These are phyloP conservation scores for Westerdykella sp. DNA, from an alignment of 2,329 filamentous ascomycete species.

Conservation along the genomic window DNA sequence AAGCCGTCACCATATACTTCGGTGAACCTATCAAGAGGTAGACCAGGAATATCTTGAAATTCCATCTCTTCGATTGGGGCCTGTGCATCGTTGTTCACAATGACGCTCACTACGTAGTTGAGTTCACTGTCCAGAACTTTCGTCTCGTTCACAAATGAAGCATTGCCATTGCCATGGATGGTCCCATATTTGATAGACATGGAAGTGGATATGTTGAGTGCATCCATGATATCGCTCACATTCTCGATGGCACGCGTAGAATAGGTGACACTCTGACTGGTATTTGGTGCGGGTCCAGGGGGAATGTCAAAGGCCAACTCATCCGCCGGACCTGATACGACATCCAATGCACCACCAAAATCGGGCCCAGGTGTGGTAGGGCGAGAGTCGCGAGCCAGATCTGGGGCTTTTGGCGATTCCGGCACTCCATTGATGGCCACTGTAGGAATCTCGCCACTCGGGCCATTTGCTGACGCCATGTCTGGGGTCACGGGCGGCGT, in stretches of 20 bases:
- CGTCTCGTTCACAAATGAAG: conserved; percentile 26
- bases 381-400: neutral
- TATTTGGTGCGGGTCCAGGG: conserved; percentile 12
- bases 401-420: neutral
- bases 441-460: conserved; percentile 8
- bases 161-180: conserved; percentile 30
- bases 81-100: conserved; percentile 21
- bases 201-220: conserved; percentile 36
- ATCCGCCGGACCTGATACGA: conserved; percentile 5
- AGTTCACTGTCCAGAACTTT: conserved; percentile 27
- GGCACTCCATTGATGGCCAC: conserved; percentile 14
- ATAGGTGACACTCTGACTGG: conserved; percentile 28
- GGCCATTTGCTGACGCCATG: neutral
- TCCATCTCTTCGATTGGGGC: conserved; percentile 16
- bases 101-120: conserved; percentile 27
- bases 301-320: conserved; percentile 14
- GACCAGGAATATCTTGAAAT: conserved; percentile 21
- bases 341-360: conserved; percentile 8
- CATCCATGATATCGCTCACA: conserved; percentile 36
- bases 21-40: conserved; percentile 25
- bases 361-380: conserved; percentile 1
- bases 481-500: conserved; percentile 13
- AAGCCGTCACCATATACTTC: conserved; percentile 32
- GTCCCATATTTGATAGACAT: conserved; percentile 37
- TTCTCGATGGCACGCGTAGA: conserved; percentile 29